phyloP scores from a whole-genome alignment of 768 basidiomycete species.

The Naganishia onofrii region DNA sequence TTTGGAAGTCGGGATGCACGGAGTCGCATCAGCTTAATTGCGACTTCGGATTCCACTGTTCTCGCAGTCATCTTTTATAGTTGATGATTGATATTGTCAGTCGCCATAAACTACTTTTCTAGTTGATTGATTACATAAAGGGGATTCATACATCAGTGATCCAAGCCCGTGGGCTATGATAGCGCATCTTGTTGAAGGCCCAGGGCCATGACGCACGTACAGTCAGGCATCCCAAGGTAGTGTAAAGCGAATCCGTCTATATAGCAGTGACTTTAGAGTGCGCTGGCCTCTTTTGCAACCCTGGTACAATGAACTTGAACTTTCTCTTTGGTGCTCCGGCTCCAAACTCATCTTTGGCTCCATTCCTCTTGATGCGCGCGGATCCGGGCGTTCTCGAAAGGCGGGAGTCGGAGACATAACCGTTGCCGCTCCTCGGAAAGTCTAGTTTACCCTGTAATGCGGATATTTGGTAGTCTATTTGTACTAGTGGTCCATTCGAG shows the following conservation, averaged over 20 bases:
- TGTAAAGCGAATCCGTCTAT: not conserved
- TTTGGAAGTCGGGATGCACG: conserved; percentile 23
- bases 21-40: conserved; percentile 2
- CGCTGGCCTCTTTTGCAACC: conserved; percentile 16
- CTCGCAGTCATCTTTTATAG: not conserved
- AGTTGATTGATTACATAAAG: not conserved
- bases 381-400: not conserved
- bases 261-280: not conserved
- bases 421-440: not conserved
- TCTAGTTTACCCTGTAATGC: conserved; percentile 14
- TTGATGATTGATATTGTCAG: not conserved
- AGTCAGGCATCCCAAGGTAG: not conserved
- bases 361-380: not conserved
- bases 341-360: not conserved
- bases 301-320: conserved; percentile 13
- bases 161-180: too few species aligned
- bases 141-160: too few species aligned
- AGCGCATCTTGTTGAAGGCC: too few species aligned
- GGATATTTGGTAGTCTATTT: conserved; percentile 4
- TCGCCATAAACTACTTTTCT: not conserved
- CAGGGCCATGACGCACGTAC: not conserved
- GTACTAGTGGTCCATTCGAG: conserved; percentile 3
- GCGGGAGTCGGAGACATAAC: conserved; percentile 7
- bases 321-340: not conserved
- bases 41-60: not conserved